Evolutionary conservation across 768 basidiomycete species (phyloP), one percentile per base, ranked within the genome.

Genomic region (Boletus bicolor): DNA sequence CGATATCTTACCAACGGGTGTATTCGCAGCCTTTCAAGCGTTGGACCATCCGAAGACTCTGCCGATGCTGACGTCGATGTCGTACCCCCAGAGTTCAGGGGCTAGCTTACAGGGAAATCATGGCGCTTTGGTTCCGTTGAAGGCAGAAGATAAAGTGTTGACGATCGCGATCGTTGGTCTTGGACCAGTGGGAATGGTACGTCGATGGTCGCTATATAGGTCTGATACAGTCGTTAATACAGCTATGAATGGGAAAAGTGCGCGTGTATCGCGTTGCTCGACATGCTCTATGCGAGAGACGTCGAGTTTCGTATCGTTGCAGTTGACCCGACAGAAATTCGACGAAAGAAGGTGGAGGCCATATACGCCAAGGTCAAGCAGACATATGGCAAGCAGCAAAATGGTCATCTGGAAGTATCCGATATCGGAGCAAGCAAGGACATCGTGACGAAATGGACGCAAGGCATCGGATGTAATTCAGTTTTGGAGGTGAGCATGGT

Each of bases 1-100:
- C 10, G 90, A 91, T 63, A 89, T 91, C 63, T 77, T 91, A 14
- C 90, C 90, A 4, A 91, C 90, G 0, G 89, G 88, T 5, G 81
- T 87, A 15, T 91, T 89, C 62, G 89, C 89, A 9, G 85, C 85
- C 3, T 64, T 84, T 54, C 89, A 91, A 67, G 83, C 83, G 3
- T 63, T 90, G 55, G 82, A 83, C 55, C 88, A 91, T 63, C 84
- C 87, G 5, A 91, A 91, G 71, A 73, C 84, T 5, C 72, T 77
- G 19, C 82, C 87, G 9, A 75, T 86, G 26, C 61, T 88, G 47
- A 82, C 78, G 0, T 83, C 82, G 3, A 75, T 65, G 38, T 71
- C 87, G 5, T 91, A 85, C 76, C 88, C 89, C 2, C 63, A 58
- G 7, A 60, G 64, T n/a, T 60, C 61, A 15, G 55, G 56, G 14